phyloP scores from a whole-genome alignment of 106 monocot genomes.

The Allium cepa region DNA sequence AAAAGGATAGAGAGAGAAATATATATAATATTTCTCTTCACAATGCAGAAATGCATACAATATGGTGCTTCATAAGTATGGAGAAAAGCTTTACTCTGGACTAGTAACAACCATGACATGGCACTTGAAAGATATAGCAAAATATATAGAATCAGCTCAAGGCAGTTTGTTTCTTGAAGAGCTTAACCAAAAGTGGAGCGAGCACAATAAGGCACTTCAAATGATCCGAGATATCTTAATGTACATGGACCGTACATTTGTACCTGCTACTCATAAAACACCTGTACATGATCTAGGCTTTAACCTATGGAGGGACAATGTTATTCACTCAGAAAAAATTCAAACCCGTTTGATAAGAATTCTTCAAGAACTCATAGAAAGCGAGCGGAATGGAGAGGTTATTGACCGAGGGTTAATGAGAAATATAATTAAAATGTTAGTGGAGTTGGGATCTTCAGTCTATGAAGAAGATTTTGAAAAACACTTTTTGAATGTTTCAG shows the following conservation, averaged over 20 bases:
- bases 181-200: constrained; percentile 54
- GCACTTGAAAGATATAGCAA: constrained; percentile 48
- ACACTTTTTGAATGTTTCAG: constrained; percentile 40
- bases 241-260: constrained; percentile 73
- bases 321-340: constrained; percentile 39
- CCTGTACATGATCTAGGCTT: constrained; percentile 65
- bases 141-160: constrained; percentile 47
- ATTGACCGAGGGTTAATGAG: constrained; percentile 63
- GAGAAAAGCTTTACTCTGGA: constrained; percentile 58
- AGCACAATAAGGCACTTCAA: constrained; percentile 63
- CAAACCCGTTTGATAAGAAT: constrained; percentile 32
- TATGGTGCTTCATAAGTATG: constrained; percentile 73
- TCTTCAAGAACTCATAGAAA: constrained; percentile 48
- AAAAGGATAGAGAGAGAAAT: background rate
- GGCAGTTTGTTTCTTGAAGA: constrained; percentile 57
- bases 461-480: constrained; percentile 58
- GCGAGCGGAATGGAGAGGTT: constrained; percentile 51
- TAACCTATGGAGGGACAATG: constrained; percentile 52
- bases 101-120: constrained; percentile 48
- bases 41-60: constrained; percentile 61
- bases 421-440: constrained; percentile 55
- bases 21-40: background rate
- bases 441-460: constrained; percentile 46
- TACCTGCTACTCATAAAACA: constrained; percentile 23
- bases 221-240: constrained; percentile 72